These are phyloP conservation scores for Tribonema minus DNA, from an alignment of 108 stramenopile species.

Conservation along the genomic window DNA sequence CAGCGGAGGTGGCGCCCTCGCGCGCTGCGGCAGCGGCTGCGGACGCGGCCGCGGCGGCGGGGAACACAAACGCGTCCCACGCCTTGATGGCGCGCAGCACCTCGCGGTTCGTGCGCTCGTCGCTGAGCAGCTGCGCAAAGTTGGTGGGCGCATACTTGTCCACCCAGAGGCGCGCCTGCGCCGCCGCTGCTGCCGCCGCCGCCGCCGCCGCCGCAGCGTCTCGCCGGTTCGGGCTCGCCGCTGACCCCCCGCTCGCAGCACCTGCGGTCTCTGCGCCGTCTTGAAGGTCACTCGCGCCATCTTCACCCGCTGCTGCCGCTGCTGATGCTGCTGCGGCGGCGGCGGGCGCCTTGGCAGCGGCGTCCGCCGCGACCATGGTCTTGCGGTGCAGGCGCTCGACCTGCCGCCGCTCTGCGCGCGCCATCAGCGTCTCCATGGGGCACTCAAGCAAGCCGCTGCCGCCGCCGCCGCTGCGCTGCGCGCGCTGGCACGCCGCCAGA, in stretches of 20 bases:
- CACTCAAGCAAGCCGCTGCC: constrained; percentile 3
- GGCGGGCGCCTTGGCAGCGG: background rate
- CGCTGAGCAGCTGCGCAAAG: constrained; percentile 81
- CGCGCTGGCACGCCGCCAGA: background rate
- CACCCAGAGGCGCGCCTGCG: constrained; percentile 33
- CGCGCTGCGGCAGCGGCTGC: background rate
- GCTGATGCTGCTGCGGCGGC: background rate
- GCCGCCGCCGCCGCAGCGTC: too few relatives aligned
- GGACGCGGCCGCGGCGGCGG: background rate
- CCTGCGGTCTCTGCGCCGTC: background rate
- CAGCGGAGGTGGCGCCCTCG: background rate
- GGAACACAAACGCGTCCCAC: constrained; percentile 94
- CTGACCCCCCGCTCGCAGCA: background rate
- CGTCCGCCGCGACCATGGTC: background rate
- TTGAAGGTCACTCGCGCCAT: background rate
- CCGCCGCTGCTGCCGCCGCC: background rate
- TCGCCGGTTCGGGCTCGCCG: background rate
- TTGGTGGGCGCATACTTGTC: constrained; percentile 73
- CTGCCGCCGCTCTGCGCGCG: constrained; percentile 3
- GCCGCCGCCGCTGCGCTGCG: background rate
- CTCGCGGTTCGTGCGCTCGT: constrained; percentile 87
- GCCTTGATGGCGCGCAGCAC: constrained; percentile 74
- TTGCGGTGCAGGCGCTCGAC: background rate
- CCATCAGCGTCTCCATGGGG: constrained; percentile 17
- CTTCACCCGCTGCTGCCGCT: background rate